A percentile compares a stretch with the other conserved stretches of the same genome.
These are phyloP conservation scores for Raffaelea arxii DNA, from an alignment of 2,329 filamentous ascomycete species.

Conservation along the genomic window DNA sequence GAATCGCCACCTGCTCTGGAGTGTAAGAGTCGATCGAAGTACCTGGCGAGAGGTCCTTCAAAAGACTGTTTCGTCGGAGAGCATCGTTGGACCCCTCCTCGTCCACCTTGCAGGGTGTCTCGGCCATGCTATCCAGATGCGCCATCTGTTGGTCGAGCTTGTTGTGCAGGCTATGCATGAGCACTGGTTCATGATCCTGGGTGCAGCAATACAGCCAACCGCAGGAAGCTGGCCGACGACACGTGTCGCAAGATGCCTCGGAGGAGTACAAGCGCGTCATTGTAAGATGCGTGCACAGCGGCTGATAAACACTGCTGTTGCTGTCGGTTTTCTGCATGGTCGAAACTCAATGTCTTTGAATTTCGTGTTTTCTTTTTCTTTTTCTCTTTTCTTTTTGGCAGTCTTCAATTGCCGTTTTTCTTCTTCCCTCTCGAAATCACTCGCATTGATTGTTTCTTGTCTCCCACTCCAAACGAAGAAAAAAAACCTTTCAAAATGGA, in stretches of 20 bases:
- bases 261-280: slow-evolving; percentile 56
- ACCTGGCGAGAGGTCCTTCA: too few species aligned
- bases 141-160: slow-evolving; percentile 14
- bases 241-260: slow-evolving; percentile 45
- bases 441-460: too few species aligned
- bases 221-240: slow-evolving; percentile 42
- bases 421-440: too few species aligned
- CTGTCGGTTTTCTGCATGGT: neutral
- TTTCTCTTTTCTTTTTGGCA: too few species aligned
- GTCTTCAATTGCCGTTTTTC: too few species aligned
- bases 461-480: too few species aligned
- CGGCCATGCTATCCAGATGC: slow-evolving; percentile 25
- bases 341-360: too few species aligned
- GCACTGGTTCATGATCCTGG: slow-evolving; percentile 53
- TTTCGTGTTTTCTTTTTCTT: too few species aligned
- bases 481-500: too few species aligned
- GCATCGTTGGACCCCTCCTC: slow-evolving; percentile 28
- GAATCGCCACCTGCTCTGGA: slow-evolving; percentile 33
- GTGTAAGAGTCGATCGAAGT: too few species aligned
- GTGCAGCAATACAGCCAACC: slow-evolving; percentile 69
- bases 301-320: neutral
- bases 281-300: slow-evolving; percentile 54
- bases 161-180: slow-evolving; percentile 27
- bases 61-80: slow-evolving; percentile 31
- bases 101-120: slow-evolving; percentile 23